Evolutionary conservation across 176 grass and related monocot species (phyloP).

Genomic region (Bolboschoenus planiculmis): DNA sequence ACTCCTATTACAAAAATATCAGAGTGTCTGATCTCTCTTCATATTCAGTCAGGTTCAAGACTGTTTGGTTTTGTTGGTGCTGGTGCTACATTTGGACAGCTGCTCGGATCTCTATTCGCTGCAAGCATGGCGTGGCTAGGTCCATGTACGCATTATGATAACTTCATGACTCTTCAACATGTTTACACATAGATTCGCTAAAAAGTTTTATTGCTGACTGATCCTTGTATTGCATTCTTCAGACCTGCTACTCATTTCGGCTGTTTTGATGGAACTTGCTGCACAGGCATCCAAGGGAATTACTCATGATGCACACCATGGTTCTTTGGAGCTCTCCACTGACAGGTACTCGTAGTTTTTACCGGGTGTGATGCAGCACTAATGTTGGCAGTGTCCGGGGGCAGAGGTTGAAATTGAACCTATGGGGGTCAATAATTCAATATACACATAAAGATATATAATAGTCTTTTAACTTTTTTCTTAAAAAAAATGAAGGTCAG

Average conservation of each 20-base stretch:
- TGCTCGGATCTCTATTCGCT: conserved; percentile 82
- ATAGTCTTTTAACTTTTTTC: too few relatives aligned
- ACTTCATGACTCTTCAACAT: background rate
- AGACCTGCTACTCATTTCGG: conserved; percentile 80
- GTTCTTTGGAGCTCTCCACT: conserved; percentile 41
- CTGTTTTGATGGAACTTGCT: conserved; percentile 83
- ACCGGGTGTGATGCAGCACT: background rate
- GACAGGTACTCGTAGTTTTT: conserved; percentile 33
- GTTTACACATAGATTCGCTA: background rate
- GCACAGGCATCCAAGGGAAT: conserved; percentile 88
- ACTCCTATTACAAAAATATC: background rate
- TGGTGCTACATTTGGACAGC: conserved; percentile 87
- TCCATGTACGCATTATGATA: conserved; percentile 51
- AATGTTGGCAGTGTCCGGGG: background rate
- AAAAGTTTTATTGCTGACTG: background rate
- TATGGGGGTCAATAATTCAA: too few relatives aligned
- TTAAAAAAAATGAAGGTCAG: too few relatives aligned
- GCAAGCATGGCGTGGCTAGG: conserved; percentile 89
- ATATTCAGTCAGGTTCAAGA: conserved; percentile 93
- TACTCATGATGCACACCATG: conserved; percentile 31
- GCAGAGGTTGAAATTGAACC: too few relatives aligned
- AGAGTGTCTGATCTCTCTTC: conserved; percentile 32
- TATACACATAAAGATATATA: too few relatives aligned
- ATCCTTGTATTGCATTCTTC: background rate
- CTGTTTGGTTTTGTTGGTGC: conserved; percentile 92